Evolutionary conservation across 2,329 filamentous ascomycete genomes (phyloP).

Genomic region (Beauveria caledonica): DNA sequence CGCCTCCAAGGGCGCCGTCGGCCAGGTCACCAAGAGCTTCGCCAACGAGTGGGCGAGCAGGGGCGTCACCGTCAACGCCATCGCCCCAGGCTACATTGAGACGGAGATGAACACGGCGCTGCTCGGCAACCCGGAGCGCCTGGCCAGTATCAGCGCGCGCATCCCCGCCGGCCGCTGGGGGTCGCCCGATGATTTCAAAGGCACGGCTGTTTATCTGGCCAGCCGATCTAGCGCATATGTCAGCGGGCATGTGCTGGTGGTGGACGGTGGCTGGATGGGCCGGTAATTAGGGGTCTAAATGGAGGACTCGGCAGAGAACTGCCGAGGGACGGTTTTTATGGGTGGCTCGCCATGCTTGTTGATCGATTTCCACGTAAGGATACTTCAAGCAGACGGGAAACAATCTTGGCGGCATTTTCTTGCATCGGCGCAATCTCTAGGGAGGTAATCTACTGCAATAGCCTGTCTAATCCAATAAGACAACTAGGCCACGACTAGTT

Average conservation of each 20-base stretch:
- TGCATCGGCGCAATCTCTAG: too few relatives aligned
- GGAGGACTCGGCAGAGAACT: background rate
- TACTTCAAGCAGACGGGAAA: too few relatives aligned
- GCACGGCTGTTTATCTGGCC: conserved; percentile 68
- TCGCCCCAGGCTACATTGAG: conserved; percentile 82
- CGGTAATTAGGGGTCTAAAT: conserved; percentile 38
- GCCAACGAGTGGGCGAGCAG: conserved; percentile 79
- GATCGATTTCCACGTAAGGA: background rate
- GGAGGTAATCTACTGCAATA: too few relatives aligned
- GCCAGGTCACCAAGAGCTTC: conserved; percentile 75
- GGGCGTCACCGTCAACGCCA: conserved; percentile 78
- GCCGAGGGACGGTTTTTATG: background rate
- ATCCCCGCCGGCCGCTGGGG: conserved; percentile 86
- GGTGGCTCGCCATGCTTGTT: too few relatives aligned
- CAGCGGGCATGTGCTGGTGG: conserved; percentile 70
- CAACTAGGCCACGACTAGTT: too few relatives aligned
- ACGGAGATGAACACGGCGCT: conserved; percentile 93
- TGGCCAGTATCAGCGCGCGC: conserved; percentile 65
- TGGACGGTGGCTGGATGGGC: conserved; percentile 93
- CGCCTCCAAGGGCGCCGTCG: conserved; percentile 76
- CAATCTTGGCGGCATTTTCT: too few relatives aligned
- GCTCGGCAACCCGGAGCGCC: conserved; percentile 60
- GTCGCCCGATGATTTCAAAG: conserved; percentile 78
- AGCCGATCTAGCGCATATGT: conserved; percentile 73
- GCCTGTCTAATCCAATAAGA: too few relatives aligned